Conservation (phyloP, 2,329 filamentous ascomycete genomes). For the Ophiostoma himal-ulmi region DNA sequence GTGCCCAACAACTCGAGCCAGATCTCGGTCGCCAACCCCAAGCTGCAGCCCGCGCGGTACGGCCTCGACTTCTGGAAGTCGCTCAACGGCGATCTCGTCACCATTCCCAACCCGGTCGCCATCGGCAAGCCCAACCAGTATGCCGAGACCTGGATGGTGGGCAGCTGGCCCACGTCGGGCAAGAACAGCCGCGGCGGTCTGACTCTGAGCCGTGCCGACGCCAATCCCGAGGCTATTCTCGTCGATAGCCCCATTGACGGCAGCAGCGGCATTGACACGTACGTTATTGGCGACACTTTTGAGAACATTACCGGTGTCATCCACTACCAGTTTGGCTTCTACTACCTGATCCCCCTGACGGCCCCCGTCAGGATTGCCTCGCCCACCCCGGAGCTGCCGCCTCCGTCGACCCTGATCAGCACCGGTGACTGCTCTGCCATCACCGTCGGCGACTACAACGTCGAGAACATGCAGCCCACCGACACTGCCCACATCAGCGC, state of each 20-base stretch:
- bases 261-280: conserved; percentile 51
- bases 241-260: conserved; percentile 62
- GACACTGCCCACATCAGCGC: conserved; percentile 47
- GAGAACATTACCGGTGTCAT: conserved; percentile 65
- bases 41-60: conserved; percentile 54
- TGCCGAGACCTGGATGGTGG: conserved; percentile 64
- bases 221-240: conserved; percentile 63
- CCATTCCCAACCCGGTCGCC: conserved; percentile 50
- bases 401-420: conserved; percentile 48
- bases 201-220: conserved; percentile 57
- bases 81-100: conserved; percentile 61
- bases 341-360: conserved; percentile 60
- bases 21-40: conserved; percentile 55
- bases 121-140: conserved; percentile 57
- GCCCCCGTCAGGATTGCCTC: conserved; percentile 44
- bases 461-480: conserved; percentile 59
- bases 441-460: conserved; percentile 62
- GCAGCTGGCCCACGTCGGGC: conserved; percentile 58
- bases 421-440: conserved; percentile 53
- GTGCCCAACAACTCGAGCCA: conserved; percentile 57
- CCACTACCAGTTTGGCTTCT: conserved; percentile 61
- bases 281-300: conserved; percentile 59
- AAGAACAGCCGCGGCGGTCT: conserved; percentile 58
- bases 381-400: conserved; percentile 41
- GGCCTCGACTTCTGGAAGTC: conserved; percentile 72